phyloP scores from a whole-genome alignment of 83 land plant genomes.

The Thuja plicata region DNA sequence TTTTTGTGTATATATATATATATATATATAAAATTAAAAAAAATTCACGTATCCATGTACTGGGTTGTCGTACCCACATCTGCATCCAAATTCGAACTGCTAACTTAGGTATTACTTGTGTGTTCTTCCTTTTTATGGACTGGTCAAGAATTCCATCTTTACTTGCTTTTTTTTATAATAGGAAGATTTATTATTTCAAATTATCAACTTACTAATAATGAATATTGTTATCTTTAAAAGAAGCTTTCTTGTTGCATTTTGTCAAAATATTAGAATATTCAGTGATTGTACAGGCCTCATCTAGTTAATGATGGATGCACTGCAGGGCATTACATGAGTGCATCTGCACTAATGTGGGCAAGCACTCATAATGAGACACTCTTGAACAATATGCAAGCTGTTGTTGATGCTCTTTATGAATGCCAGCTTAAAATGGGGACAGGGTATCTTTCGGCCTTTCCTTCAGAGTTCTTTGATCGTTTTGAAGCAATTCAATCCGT shows the following conservation, averaged over 20 bases:
- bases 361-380: slow-evolving; percentile 73
- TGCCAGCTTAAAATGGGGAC: slow-evolving; percentile 79
- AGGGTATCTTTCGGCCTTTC: slow-evolving; percentile 93
- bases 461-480: slow-evolving; percentile 77
- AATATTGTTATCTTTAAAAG: not conserved
- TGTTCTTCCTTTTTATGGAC: not conserved
- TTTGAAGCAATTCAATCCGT: slow-evolving; percentile 76
- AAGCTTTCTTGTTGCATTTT: not conserved
- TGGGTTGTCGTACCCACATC: no score
- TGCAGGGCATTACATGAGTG: slow-evolving; percentile 93
- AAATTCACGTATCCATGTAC: no score
- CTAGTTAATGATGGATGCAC: not conserved
- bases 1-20: no score
- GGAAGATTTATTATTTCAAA: not conserved
- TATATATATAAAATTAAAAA: no score
- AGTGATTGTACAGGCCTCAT: not conserved
- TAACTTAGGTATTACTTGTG: no score
- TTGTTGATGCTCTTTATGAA: slow-evolving; percentile 59
- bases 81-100: no score
- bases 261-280: not conserved
- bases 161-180: not conserved
- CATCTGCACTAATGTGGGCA: slow-evolving; percentile 92
- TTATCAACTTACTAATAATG: not conserved
- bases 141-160: not conserved
- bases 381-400: slow-evolving; percentile 51